These are phyloP conservation scores for Amylocystis lapponica DNA, from an alignment of 768 basidiomycete species.

Conservation along the genomic window DNA sequence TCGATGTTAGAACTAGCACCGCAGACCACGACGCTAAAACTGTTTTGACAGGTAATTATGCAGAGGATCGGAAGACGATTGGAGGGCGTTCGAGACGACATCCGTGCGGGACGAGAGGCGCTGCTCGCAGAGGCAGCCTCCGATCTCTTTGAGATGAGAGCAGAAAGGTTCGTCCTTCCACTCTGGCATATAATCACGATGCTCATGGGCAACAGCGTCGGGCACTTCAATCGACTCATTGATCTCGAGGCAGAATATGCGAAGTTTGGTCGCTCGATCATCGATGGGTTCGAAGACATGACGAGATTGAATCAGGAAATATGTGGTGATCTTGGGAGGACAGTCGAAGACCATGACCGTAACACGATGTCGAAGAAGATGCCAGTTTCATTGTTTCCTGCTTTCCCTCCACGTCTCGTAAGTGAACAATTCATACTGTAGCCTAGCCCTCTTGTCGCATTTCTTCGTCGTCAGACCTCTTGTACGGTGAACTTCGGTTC, in stretches of 20 bases:
- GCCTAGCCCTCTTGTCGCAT: too few species aligned
- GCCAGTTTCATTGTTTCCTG: constrained; percentile 32
- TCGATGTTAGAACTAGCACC: too few species aligned
- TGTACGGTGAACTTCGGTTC: too few species aligned
- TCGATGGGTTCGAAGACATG: constrained; percentile 37
- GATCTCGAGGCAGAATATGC: constrained; percentile 52
- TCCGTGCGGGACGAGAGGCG: constrained; percentile 37
- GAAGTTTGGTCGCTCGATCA: constrained; percentile 33
- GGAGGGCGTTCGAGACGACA: constrained; percentile 39
- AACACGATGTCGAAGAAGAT: constrained; percentile 44
- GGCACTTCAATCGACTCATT: constrained; percentile 48
- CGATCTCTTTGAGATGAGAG: constrained; percentile 39
- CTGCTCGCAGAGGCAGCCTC: constrained; percentile 42
- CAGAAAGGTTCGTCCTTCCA: constrained; percentile 33
- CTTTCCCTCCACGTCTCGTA: not conserved
- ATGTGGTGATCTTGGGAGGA: constrained; percentile 28
- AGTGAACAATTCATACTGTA: not conserved
- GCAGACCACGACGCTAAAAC: not conserved
- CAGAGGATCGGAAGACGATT: constrained; percentile 43
- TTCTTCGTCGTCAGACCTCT: too few species aligned
- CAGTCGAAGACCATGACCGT: constrained; percentile 45
- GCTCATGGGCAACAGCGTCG: constrained; percentile 30
- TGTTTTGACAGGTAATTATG: constrained; percentile 37
- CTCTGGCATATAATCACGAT: not conserved
- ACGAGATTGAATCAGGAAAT: constrained; percentile 34